Percentiles rank a stretch among this genome's conserved stretches.
phyloP scores from a whole-genome alignment of 192 early-diverging fungal genomes.

The Mortierella hygrophila region DNA sequence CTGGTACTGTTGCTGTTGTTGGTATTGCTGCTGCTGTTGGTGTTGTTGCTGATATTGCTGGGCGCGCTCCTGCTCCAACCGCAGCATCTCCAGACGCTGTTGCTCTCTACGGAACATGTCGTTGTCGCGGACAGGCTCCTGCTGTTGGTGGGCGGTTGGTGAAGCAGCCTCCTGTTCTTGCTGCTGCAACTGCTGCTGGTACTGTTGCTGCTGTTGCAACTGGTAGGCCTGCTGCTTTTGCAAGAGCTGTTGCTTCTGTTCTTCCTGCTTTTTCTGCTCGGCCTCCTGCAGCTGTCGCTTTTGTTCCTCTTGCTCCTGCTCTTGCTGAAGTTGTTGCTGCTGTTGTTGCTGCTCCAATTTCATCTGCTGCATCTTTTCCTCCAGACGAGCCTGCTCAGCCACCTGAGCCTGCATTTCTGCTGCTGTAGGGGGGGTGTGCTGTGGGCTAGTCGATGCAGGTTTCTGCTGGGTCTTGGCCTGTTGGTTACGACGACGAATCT shows the following conservation, averaged over 20 bases:
- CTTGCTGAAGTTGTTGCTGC: conserved; percentile 17
- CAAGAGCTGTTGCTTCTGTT: conserved; percentile 26
- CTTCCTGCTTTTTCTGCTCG: conserved; percentile 52
- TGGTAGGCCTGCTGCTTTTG: conserved; percentile 44
- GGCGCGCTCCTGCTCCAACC: conserved; percentile 46
- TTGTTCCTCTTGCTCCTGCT: conserved; percentile 17
- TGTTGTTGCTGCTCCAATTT: conserved; percentile 43
- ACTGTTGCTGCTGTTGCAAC: conserved; percentile 57
- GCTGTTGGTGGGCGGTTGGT: background rate
- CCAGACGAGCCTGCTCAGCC: conserved; percentile 30
- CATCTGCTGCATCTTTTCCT: conserved; percentile 55
- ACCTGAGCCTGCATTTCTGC: conserved; percentile 37
- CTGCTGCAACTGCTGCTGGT: conserved; percentile 55
- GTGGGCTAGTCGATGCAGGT: conserved; percentile 46
- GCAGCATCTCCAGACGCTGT: conserved; percentile 47
- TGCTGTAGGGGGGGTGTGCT: conserved; percentile 57
- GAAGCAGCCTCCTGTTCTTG: conserved; percentile 38
- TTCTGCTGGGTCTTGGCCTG: conserved; percentile 44
- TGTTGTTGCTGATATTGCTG: conserved; percentile 26
- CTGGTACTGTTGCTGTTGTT: conserved; percentile 33
- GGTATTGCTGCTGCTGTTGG: background rate
- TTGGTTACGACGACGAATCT: conserved; percentile 74
- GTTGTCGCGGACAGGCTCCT: background rate
- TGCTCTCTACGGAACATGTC: conserved; percentile 34
- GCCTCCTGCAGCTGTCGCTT: conserved; percentile 15